A percentile compares a stretch with the other conserved stretches of the same genome.
Evolutionary conservation across 2,329 filamentous ascomycete genomes (phyloP).

Genomic region (Neonectria sp.): DNA sequence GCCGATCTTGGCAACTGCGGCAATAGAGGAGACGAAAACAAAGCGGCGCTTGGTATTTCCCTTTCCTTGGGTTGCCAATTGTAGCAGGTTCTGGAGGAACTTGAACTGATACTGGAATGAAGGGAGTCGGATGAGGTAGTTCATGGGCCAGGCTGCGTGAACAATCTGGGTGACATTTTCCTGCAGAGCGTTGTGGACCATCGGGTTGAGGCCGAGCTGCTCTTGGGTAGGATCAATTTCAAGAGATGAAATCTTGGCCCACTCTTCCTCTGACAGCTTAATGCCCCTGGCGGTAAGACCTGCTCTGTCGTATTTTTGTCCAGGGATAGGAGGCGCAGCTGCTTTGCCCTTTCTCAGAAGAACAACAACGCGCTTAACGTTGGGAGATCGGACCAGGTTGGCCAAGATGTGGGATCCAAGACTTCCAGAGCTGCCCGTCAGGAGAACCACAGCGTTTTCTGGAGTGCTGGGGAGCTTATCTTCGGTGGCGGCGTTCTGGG

Average conservation of each 20-base stretch:
- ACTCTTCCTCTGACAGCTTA: constrained; percentile 25
- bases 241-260: constrained; percentile 33
- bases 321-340: neutral
- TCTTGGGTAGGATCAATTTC: constrained; percentile 35
- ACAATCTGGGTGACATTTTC: constrained; percentile 37
- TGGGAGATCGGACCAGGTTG: constrained; percentile 24
- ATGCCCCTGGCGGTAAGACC: constrained; percentile 26
- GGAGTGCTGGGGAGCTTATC: constrained; percentile 17
- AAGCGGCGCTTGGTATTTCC: constrained; percentile 39
- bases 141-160: constrained; percentile 46
- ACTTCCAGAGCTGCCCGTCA: constrained; percentile 42
- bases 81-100: constrained; percentile 36
- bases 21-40: constrained; percentile 51
- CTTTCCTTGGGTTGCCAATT: constrained; percentile 30
- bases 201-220: constrained; percentile 31
- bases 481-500: neutral
- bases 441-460: constrained; percentile 30
- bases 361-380: constrained; percentile 31
- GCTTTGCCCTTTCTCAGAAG: constrained; percentile 21
- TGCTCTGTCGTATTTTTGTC: constrained; percentile 21
- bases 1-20: constrained; percentile 40
- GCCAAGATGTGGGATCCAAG: constrained; percentile 36
- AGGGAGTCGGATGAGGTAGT: constrained; percentile 38
- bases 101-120: constrained; percentile 41
- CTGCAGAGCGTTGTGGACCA: constrained; percentile 30